Base-by-base conservation (phyloP, 495 filamentous ascomycete species). In the Hypoxylon rickii region DNA sequence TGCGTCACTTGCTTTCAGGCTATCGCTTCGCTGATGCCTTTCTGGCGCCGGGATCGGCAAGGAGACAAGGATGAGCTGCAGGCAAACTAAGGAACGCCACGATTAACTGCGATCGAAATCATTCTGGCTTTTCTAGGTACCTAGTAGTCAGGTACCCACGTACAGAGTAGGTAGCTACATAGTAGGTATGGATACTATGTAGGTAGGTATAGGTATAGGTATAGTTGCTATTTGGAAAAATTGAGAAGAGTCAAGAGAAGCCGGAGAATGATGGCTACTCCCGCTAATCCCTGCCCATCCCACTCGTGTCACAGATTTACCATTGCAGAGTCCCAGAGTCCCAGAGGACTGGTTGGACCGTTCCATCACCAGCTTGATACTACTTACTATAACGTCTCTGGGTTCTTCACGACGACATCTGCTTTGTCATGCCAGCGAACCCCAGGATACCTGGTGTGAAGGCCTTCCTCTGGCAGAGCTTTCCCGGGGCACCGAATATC, bases 41-140 rank as follows among this genome's bases (percentile, higher is more conserved):
- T 58, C 48, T 67, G 44, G 46, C 41, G 51, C 58, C 60, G 65
- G 58, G 58, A 68, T 60, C 58, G 49, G 38, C 58, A 63, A 57
- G 63, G 59, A 43, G 26, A 47, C 54, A 63, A 44, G 63, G 59
- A 50, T 56, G 22, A 40, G 53, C 33, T 64, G 60, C 54, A 64
- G 57, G 52, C 38, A 33, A 40, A 44, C 38, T 52, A 58, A 16
- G 31, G 40, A 32, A 33, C 47, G 48, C 42, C 51, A 56, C 45
- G 53, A 58, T 57, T 49, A 34, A 47, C 54, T 61, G 33, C 24
- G 39, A 49, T 54, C 11, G 24, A 47, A 44, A 44, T 46, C 31
- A 47, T 16, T 48, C 6, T 34, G 39, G 39, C 31, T 38, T 13
- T 4, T 29, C 24, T 29, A 29, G 4, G 4, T 29, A 29, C 24